These are phyloP conservation scores for Claviceps pazoutovae DNA, from an alignment of 2,329 filamentous ascomycete species.

Conservation along the genomic window DNA sequence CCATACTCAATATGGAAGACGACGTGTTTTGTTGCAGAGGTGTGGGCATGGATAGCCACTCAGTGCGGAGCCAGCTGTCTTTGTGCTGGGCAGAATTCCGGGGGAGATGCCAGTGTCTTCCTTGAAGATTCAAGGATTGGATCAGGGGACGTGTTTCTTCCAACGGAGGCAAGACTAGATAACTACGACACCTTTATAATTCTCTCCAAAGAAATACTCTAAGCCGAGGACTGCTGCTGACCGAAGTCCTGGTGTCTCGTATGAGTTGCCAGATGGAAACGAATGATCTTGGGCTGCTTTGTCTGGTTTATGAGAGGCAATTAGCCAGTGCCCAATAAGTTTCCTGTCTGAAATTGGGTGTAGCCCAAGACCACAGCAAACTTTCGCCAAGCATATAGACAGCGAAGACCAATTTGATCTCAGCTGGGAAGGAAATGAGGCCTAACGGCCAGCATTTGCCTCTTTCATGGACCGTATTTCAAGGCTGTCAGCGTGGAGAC, in stretches of 20 bases:
- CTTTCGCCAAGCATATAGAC: too few relatives aligned
- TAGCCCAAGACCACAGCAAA: background rate
- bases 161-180: background rate
- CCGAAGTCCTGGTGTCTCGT: background rate
- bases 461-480: background rate
- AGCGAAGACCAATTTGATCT: background rate
- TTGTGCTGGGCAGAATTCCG: conserved; percentile 4
- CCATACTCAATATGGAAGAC: conserved; percentile 4
- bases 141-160: background rate
- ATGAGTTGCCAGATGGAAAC: background rate
- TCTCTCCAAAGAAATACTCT: too few relatives aligned
- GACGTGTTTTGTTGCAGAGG: conserved; percentile 3
- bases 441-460: background rate
- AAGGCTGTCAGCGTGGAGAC: background rate
- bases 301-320: background rate
- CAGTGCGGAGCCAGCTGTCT: conserved; percentile 3
- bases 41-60: conserved; percentile 5
- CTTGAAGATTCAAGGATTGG: background rate
- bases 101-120: conserved; percentile 5
- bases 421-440: background rate
- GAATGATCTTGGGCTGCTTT: background rate
- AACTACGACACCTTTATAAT: background rate
- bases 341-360: background rate
- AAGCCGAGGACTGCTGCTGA: background rate
- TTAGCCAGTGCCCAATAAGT: background rate